A percentile compares a stretch with the other conserved stretches of the same genome.
Evolutionary conservation across 2,329 filamentous ascomycete genomes (phyloP).

Genomic region (Thyridium curvatum): DNA sequence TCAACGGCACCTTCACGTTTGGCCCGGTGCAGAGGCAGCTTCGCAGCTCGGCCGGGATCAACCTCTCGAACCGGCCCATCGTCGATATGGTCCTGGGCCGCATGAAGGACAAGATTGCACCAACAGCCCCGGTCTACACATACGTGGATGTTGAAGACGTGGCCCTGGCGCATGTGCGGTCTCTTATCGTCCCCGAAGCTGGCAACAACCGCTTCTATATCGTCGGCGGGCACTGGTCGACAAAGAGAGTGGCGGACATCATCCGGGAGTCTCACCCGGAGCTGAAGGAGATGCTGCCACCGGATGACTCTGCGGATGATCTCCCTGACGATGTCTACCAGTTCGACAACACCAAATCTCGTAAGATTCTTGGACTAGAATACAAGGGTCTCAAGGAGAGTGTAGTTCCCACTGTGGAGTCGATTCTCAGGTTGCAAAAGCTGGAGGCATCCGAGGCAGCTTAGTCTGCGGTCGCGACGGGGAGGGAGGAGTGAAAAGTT

Average conservation of each 20-base stretch:
- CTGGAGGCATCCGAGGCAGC: too few species aligned
- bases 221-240: conserved; percentile 53
- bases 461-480: too few species aligned
- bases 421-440: conserved; percentile 17
- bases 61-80: conserved; percentile 67
- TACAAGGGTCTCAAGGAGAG: conserved; percentile 52
- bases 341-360: conserved; percentile 49
- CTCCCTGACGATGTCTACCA: conserved; percentile 42
- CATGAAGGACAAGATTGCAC: conserved; percentile 48
- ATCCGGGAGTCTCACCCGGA: conserved; percentile 50
- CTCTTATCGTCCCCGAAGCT: conserved; percentile 48
- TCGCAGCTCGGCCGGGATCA: conserved; percentile 55
- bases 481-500: too few species aligned
- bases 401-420: conserved; percentile 51
- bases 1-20: conserved; percentile 57
- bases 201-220: conserved; percentile 59
- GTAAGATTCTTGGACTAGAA: conserved; percentile 51
- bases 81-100: conserved; percentile 57
- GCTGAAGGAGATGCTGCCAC: conserved; percentile 40
- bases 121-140: conserved; percentile 49
- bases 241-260: conserved; percentile 50
- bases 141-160: conserved; percentile 59
- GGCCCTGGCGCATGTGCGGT: conserved; percentile 56
- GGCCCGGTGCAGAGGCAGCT: conserved; percentile 61
- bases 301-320: conserved; percentile 28